Conservation (phyloP, 352 stramenopile species). For the Globisporangium perplexum region DNA sequence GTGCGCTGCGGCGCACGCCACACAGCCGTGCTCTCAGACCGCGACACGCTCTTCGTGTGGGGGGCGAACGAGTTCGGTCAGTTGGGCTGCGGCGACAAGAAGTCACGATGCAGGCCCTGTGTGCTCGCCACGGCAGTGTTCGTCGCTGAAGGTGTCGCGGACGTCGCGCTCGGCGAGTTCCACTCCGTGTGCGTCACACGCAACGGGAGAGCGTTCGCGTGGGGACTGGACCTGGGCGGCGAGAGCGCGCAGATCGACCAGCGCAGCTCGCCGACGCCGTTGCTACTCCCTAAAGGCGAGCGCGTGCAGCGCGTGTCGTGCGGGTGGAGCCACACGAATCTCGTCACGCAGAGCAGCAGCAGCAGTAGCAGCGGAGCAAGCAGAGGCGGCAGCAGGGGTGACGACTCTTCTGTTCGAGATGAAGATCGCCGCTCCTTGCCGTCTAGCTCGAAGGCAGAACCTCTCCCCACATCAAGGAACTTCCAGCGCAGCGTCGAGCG, state of each 20-base stretch:
- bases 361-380: background rate
- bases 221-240: slow-evolving; percentile 53
- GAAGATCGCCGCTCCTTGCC: no score
- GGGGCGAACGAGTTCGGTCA: slow-evolving; percentile 80
- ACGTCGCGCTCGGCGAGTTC: slow-evolving; percentile 66
- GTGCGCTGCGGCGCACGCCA: slow-evolving; percentile 65
- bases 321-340: slow-evolving; percentile 60
- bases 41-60: slow-evolving; percentile 69
- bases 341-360: slow-evolving; percentile 33
- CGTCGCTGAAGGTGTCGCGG: slow-evolving; percentile 38
- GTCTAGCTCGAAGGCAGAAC: background rate
- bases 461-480: background rate
- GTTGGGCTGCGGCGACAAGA: slow-evolving; percentile 55
- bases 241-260: slow-evolving; percentile 37
- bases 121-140: slow-evolving; percentile 35
- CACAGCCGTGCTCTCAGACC: slow-evolving; percentile 61
- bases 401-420: background rate
- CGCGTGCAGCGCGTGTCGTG: slow-evolving; percentile 41
- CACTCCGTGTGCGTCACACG: slow-evolving; percentile 57
- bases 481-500: slow-evolving; percentile 10
- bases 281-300: slow-evolving; percentile 32
- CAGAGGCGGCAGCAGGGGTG: background rate
- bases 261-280: slow-evolving; percentile 20
- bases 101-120: slow-evolving; percentile 30
- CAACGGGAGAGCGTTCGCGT: slow-evolving; percentile 39